phyloP scores from a whole-genome alignment of 1,139 yeast genomes.

The Chernovozyma aurita region DNA sequence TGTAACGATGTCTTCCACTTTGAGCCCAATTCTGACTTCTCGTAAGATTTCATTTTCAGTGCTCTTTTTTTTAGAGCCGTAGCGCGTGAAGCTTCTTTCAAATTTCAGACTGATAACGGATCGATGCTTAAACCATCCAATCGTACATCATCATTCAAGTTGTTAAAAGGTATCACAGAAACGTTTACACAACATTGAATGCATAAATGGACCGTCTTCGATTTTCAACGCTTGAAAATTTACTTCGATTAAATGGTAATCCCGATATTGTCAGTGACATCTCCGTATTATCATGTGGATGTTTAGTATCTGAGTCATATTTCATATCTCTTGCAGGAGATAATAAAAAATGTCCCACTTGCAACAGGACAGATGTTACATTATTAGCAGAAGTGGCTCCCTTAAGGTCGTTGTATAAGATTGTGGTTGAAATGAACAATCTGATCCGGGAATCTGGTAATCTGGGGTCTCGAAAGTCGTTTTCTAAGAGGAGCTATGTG shows the following conservation, averaged over 20 bases:
- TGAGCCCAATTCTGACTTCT: no score
- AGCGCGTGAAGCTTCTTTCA: no score
- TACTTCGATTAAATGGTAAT: slow-evolving; percentile 26
- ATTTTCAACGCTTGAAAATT: slow-evolving; percentile 23
- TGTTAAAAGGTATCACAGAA: no score
- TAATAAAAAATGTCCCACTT: slow-evolving; percentile 44
- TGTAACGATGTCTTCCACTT: no score
- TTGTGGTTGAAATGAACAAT: slow-evolving; percentile 23
- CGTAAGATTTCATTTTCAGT: no score
- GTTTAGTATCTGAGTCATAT: slow-evolving; percentile 54
- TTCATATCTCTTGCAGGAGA: slow-evolving; percentile 19
- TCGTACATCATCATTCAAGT: no score
- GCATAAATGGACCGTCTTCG: slow-evolving; percentile 29
- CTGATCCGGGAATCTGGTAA: slow-evolving; percentile 10
- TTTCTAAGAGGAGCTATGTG: slow-evolving; percentile 21
- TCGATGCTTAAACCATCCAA: no score
- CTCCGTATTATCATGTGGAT: slow-evolving; percentile 64
- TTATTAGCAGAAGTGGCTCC: slow-evolving; percentile 48
- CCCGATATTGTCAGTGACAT: slow-evolving; percentile 40
- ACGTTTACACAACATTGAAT: no score
- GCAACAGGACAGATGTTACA: slow-evolving; percentile 29
- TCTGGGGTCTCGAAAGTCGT: slow-evolving; percentile 17
- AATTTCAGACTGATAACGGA: no score
- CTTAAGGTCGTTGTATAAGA: slow-evolving; percentile 44
- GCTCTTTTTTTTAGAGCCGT: no score